These are phyloP conservation scores for Leishmania tropica DNA, from an alignment of 208 protist genomes.

Conservation along the genomic window DNA sequence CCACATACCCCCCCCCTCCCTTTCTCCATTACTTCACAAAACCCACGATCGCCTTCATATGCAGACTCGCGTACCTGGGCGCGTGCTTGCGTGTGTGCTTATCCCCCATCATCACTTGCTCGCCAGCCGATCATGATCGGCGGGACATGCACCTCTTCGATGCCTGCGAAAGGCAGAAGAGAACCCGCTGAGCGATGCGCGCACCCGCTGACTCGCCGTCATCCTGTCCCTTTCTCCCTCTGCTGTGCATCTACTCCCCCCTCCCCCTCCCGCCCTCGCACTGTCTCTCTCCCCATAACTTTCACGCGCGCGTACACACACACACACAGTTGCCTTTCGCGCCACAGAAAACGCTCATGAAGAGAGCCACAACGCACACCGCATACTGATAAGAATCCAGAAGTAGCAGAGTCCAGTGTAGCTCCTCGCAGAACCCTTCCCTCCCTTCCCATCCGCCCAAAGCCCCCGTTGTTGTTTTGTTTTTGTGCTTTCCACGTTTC, in stretches of 20 bases:
- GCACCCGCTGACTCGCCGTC: background rate
- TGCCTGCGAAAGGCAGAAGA: background rate
- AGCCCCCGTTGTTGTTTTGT: background rate
- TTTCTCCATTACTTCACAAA: background rate
- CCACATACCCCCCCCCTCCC: background rate
- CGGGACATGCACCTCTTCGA: background rate
- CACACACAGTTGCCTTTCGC: conserved; percentile 6
- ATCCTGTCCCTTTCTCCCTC: background rate
- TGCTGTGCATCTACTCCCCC: background rate
- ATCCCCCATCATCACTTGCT: background rate
- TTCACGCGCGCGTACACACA: background rate
- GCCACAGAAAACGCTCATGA: conserved; percentile 3
- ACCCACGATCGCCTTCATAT: background rate
- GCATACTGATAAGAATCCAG: conserved; percentile 5
- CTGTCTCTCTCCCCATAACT: background rate
- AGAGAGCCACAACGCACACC: conserved; percentile 7
- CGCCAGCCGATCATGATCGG: background rate
- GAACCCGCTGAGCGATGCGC: background rate
- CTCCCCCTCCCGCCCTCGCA: background rate
- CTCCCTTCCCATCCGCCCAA: too few relatives aligned
- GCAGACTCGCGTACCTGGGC: background rate
- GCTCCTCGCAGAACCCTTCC: background rate
- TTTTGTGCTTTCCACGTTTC: background rate
- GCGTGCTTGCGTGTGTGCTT: background rate
- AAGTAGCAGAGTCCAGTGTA: conserved; percentile 7